Evolutionary conservation across 2,329 filamentous ascomycete genomes (phyloP).

Genomic region (Neopestalotiopsis sp.): DNA sequence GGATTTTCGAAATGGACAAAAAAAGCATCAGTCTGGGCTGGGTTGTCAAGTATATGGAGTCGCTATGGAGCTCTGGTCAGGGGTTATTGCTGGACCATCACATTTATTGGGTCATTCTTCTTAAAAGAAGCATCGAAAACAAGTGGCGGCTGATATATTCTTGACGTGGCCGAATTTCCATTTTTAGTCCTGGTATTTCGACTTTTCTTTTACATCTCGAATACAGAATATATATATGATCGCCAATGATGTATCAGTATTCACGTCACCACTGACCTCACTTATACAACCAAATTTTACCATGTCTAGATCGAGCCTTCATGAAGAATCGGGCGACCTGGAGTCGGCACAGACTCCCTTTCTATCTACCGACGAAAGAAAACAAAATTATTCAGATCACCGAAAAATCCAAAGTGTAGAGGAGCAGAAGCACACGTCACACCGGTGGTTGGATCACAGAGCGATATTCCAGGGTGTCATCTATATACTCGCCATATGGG

Average conservation of each 20-base stretch:
- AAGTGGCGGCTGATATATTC: too few relatives aligned
- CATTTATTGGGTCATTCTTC: too few relatives aligned
- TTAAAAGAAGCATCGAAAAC: too few relatives aligned
- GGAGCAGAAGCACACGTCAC: background rate
- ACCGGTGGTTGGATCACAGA: background rate
- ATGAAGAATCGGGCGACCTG: background rate
- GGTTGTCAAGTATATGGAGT: background rate
- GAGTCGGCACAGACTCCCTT: background rate
- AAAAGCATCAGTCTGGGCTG: background rate
- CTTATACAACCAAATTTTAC: background rate
- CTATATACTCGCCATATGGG: background rate
- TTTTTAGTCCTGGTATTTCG: background rate
- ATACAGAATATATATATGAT: background rate
- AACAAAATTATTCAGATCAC: background rate
- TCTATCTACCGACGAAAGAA: background rate
- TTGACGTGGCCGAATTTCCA: too few relatives aligned
- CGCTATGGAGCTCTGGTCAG: background rate
- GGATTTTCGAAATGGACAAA: background rate
- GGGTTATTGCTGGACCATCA: background rate
- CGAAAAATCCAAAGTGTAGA: background rate
- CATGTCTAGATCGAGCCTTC: background rate
- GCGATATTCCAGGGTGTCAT: background rate
- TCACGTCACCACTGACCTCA: background rate
- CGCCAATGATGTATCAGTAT: background rate
- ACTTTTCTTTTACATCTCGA: background rate